These are phyloP conservation scores for Exserohilum turcica DNA, from an alignment of 2,329 filamentous ascomycete species.

Conservation along the genomic window DNA sequence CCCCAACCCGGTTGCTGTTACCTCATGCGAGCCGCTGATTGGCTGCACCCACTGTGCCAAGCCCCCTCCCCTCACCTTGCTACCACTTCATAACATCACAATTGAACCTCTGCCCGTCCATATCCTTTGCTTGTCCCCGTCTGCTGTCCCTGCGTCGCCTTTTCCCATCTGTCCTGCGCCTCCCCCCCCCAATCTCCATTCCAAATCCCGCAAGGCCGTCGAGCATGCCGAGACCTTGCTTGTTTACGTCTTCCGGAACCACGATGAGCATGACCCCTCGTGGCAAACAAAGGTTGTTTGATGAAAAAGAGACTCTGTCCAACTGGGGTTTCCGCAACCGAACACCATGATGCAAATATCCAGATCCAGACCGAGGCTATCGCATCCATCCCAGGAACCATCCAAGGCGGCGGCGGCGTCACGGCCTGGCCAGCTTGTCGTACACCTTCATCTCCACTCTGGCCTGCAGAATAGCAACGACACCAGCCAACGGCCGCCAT, in stretches of 20 bases:
- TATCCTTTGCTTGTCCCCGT: background rate
- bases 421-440: background rate
- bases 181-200: background rate
- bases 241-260: background rate
- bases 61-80: conserved; percentile 17
- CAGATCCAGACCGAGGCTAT: background rate
- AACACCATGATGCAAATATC: no score
- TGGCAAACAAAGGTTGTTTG: no score
- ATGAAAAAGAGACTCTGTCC: background rate
- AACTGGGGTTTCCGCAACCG: background rate
- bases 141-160: background rate
- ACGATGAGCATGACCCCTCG: no score
- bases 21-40: conserved; percentile 20
- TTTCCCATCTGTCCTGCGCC: background rate
- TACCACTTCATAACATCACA: conserved; percentile 9
- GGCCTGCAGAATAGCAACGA: conserved; percentile 10
- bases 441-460: background rate
- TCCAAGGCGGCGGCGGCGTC: background rate
- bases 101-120: background rate
- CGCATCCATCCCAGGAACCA: background rate
- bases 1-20: conserved; percentile 18
- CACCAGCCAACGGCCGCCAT: conserved; percentile 28
- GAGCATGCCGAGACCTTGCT: background rate
- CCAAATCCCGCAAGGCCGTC: background rate
- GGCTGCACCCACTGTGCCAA: conserved; percentile 8